Evolutionary conservation across 176 grass and related monocot genomes (phyloP).

Genomic region (Avena sativa): DNA sequence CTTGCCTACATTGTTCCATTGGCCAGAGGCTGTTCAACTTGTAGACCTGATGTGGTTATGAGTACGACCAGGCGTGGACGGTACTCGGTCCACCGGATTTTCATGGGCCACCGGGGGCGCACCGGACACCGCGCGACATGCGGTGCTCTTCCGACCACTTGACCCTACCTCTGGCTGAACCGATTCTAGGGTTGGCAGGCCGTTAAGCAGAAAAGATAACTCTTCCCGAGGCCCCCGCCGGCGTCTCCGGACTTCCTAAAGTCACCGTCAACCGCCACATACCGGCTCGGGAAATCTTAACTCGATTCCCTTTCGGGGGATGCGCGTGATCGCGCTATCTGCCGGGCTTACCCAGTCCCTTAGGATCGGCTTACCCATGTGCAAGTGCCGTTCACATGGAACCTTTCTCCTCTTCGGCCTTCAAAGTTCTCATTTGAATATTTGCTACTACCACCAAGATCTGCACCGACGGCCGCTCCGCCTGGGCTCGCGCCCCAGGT

Average conservation of each 20-base stretch:
- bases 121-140: conserved; percentile 48
- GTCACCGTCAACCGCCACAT: conserved; percentile 55
- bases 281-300: conserved; percentile 63
- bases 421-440: conserved; percentile 90
- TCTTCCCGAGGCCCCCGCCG: conserved; percentile 62
- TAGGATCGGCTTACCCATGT: conserved; percentile 81
- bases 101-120: conserved; percentile 63
- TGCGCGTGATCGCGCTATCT: conserved; percentile 43
- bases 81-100: conserved; percentile 75
- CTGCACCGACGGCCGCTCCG: conserved; percentile 63
- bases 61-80: conserved; percentile 61
- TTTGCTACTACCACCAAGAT: conserved; percentile 56
- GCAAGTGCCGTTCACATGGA: conserved; percentile 82
- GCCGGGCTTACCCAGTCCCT: conserved; percentile 73
- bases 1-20: conserved; percentile 94
- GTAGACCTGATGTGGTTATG: conserved; percentile 67
- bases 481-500: conserved; percentile 59
- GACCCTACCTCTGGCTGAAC: background rate
- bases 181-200: conserved; percentile 31
- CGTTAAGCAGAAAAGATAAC: conserved; percentile 70
- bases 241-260: conserved; percentile 64
- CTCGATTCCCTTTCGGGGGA: conserved; percentile 60
- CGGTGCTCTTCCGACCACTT: conserved; percentile 50
- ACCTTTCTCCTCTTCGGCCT: conserved; percentile 88
- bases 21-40: conserved; percentile 75